Percentiles rank a stretch among this genome's conserved stretches.
Evolutionary conservation across 768 basidiomycete species (phyloP).

Genomic region (Lyophyllum atratum): DNA sequence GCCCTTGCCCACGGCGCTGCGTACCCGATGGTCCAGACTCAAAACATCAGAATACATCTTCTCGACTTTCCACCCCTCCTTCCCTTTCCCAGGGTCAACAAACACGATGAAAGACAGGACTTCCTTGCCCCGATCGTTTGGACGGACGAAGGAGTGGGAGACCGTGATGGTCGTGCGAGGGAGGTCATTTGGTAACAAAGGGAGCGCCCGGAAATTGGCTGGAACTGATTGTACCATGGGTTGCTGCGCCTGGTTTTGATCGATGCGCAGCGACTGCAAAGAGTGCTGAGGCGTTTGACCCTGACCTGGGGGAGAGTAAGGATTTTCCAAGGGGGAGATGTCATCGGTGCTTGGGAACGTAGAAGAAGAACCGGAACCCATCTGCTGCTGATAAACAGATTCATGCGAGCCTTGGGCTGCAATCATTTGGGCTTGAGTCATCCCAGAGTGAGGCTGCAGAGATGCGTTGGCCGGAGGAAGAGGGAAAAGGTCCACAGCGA

Average conservation of each 20-base stretch:
- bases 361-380: background rate
- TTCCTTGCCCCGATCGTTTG: slow-evolving; percentile 91
- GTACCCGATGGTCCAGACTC: slow-evolving; percentile 80
- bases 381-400: slow-evolving; percentile 16
- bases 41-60: slow-evolving; percentile 94
- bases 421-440: slow-evolving; percentile 22
- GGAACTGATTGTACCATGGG: slow-evolving; percentile 28
- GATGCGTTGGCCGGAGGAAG: slow-evolving; percentile 38
- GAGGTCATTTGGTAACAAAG: slow-evolving; percentile 71
- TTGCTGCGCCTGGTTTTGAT: slow-evolving; percentile 14
- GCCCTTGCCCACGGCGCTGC: slow-evolving; percentile 64
- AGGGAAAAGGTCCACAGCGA: slow-evolving; percentile 54
- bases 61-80: slow-evolving; percentile 82
- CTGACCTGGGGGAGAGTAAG: slow-evolving; percentile 19
- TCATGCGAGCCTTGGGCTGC: slow-evolving; percentile 20
- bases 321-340: slow-evolving; percentile 19
- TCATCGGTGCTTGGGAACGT: slow-evolving; percentile 11
- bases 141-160: slow-evolving; percentile 79
- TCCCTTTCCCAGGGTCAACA: slow-evolving; percentile 71
- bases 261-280: slow-evolving; percentile 21
- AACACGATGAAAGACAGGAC: slow-evolving; percentile 85
- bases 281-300: slow-evolving; percentile 11
- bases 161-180: slow-evolving; percentile 71
- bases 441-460: slow-evolving; percentile 24
- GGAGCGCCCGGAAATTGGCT: slow-evolving; percentile 70